Percentiles rank a stretch among this genome's conserved stretches.
These are phyloP conservation scores for Apiospora hydei DNA, from an alignment of 2,329 filamentous ascomycete species.

Conservation along the genomic window DNA sequence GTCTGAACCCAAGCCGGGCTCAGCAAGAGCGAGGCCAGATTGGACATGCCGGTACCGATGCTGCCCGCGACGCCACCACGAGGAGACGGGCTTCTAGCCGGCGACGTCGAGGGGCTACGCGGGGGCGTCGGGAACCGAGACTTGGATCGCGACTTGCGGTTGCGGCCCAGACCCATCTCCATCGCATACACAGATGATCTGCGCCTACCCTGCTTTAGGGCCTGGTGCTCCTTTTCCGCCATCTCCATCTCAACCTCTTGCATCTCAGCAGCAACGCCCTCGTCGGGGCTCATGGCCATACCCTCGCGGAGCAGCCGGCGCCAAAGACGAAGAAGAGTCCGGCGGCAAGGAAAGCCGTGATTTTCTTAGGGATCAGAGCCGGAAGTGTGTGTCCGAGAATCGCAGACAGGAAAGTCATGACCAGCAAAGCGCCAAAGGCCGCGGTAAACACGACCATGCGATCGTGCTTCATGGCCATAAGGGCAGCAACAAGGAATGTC, in stretches of 20 bases:
- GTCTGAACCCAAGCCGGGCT: conserved; percentile 99
- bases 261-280: conserved; percentile 96
- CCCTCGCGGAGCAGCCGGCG: conserved; percentile 83
- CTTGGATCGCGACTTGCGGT: conserved; percentile 74
- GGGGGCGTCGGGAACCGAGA: conserved; percentile 82
- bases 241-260: conserved; percentile 94
- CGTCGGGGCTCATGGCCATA: conserved; percentile 84
- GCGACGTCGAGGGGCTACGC: conserved; percentile 80
- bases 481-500: conserved; percentile 93
- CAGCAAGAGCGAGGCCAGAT: conserved; percentile 85
- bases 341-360: conserved; percentile 88
- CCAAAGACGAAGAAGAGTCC: conserved; percentile 91
- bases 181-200: conserved; percentile 76
- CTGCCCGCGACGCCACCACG: conserved; percentile 43
- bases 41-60: conserved; percentile 68
- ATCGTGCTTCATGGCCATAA: conserved; percentile 99
- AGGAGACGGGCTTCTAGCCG: conserved; percentile 66
- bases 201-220: conserved; percentile 69
- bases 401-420: conserved; percentile 95
- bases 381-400: conserved; percentile 92
- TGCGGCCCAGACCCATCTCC: conserved; percentile 76
- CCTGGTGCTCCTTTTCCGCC: conserved; percentile 87
- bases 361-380: conserved; percentile 84
- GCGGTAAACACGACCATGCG: conserved; percentile 92
- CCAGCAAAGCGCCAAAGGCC: conserved; percentile 87